Evolutionary conservation across 177 flowering plant genomes (phyloP).

Genomic region (Vitis hybrid): DNA sequence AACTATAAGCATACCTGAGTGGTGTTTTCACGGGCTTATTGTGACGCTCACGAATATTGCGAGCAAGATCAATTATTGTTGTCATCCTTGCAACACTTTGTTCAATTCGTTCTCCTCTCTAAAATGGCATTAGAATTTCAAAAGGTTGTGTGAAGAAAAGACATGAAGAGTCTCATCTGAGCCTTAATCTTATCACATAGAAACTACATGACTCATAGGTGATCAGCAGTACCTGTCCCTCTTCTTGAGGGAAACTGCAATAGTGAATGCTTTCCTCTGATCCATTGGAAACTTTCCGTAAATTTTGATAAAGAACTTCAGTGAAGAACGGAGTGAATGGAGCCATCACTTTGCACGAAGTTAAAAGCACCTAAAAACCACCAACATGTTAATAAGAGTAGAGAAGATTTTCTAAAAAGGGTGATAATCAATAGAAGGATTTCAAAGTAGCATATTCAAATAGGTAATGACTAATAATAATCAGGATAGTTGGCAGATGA

Average conservation of each 20-base stretch:
- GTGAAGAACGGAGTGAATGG: slow-evolving; percentile 99
- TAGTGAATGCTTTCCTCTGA: slow-evolving; percentile 88
- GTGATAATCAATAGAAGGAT: no score
- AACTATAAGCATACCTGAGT: slow-evolving; percentile 46
- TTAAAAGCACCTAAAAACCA: slow-evolving; percentile 70
- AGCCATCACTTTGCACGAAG: slow-evolving; percentile 96
- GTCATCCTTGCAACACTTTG: slow-evolving; percentile 93
- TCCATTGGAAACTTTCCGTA: slow-evolving; percentile 64
- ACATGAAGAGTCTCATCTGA: not conserved
- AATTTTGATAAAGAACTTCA: slow-evolving; percentile 85
- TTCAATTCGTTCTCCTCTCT: slow-evolving; percentile 89
- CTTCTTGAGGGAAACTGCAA: slow-evolving; percentile 74
- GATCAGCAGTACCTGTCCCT: slow-evolving; percentile 59
- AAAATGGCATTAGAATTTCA: slow-evolving; percentile 3
- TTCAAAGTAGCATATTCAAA: not conserved
- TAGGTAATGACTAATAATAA: not conserved
- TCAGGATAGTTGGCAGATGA: no score
- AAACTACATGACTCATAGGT: not conserved
- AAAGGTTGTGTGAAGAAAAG: not conserved
- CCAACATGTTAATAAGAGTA: not conserved
- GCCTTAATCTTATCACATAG: not conserved
- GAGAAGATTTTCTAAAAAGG: no score
- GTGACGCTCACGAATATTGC: slow-evolving; percentile 94
- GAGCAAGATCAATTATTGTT: slow-evolving; percentile 94
- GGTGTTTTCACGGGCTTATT: slow-evolving; percentile 94